phyloP scores from a whole-genome alignment of 306 rosid genomes.

The Carpinus viminea region DNA sequence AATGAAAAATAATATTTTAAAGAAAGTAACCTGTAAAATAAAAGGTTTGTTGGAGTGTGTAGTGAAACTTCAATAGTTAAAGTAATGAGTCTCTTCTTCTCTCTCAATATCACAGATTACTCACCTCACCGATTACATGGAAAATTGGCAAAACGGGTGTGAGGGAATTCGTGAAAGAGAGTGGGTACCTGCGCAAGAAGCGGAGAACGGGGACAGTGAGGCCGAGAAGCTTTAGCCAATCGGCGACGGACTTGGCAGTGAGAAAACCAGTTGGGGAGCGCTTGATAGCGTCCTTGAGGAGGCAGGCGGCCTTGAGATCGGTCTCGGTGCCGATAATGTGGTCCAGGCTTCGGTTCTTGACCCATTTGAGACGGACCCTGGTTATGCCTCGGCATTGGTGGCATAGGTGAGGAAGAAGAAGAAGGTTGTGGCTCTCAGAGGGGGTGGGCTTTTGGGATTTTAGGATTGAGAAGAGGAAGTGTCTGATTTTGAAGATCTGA shows the following conservation, averaged over 20 bases:
- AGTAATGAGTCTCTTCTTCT: no score
- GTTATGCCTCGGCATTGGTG: conserved; percentile 66
- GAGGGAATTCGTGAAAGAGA: conserved; percentile 83
- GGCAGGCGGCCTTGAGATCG: conserved; percentile 79
- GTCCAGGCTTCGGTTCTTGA: conserved; percentile 74
- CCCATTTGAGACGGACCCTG: conserved; percentile 91
- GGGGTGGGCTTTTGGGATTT: conserved; percentile 23
- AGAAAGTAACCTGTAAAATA: no score
- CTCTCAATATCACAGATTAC: no score
- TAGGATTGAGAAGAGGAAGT: conserved; percentile 17
- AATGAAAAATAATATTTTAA: no score
- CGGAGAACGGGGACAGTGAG: conserved; percentile 94
- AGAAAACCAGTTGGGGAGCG: conserved; percentile 82
- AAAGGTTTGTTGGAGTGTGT: no score
- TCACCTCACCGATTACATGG: conserved; percentile 36
- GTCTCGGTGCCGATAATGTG: conserved; percentile 89
- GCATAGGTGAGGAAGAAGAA: conserved; percentile 15
- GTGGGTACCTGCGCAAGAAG: conserved; percentile 82
- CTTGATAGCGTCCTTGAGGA: conserved; percentile 82
- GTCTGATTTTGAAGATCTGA: conserved; percentile 23
- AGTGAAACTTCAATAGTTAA: no score
- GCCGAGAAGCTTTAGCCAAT: conserved; percentile 89
- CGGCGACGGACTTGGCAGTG: conserved; percentile 65
- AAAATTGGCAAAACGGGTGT: conserved; percentile 64
- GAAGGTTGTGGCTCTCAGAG: neutral